A percentile compares a stretch with the other conserved stretches of the same genome.
These are phyloP conservation scores for Stereocaulon alpinum DNA, from an alignment of 495 filamentous ascomycete genomes.

Conservation along the genomic window DNA sequence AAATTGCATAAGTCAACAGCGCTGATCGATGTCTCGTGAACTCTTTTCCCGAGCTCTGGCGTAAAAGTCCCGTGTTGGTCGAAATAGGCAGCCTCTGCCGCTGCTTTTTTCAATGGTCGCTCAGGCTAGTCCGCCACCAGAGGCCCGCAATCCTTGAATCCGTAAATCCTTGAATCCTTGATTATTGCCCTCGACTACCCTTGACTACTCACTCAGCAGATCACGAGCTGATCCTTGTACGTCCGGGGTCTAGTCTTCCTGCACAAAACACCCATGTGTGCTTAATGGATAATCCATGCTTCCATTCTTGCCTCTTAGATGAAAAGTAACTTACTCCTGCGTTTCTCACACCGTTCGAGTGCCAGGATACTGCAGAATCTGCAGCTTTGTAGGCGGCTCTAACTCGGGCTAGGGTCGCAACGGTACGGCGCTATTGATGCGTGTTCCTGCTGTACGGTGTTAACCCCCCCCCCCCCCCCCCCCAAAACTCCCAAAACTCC, in stretches of 20 bases:
- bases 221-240: conserved; percentile 17
- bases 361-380: neutral
- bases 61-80: conserved; percentile 8
- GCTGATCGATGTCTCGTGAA: neutral
- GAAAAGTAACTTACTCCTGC: conserved; percentile 4
- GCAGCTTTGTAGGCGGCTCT: neutral
- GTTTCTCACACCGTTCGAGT: neutral
- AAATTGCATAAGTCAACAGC: neutral
- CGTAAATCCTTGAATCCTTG: too few species aligned
- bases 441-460: neutral
- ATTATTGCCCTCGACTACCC: too few species aligned
- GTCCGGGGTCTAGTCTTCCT: conserved; percentile 4
- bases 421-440: neutral
- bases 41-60: conserved; percentile 2
- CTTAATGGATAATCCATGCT: conserved; percentile 1
- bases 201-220: neutral
- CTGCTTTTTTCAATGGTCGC: conserved; percentile 12
- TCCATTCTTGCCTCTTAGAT: neutral
- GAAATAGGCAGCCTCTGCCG: conserved; percentile 16
- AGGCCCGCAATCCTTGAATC: neutral
- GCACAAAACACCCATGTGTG: conserved; percentile 7
- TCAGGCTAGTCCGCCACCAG: conserved; percentile 10
- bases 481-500: too few species aligned
- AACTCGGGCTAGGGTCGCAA: neutral
- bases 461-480: neutral